Evolutionary conservation across 202 grass and related monocot genomes (phyloP), one percentile per base, ranked within the genome.

Genomic region (Bolboschoenoplectus hybrid): DNA sequence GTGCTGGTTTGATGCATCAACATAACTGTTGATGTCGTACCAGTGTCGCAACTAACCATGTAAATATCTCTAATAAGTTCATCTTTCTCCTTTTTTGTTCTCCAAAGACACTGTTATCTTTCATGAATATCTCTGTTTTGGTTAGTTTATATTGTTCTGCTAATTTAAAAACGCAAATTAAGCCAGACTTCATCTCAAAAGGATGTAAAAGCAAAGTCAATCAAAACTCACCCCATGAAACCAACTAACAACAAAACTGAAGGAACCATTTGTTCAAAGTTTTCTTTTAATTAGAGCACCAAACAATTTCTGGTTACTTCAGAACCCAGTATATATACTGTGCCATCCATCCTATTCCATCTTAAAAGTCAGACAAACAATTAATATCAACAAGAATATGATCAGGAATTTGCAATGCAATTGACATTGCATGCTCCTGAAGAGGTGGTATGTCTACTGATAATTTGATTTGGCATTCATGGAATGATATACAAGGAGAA

Each of bases 1-100:
- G 72, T 4, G 56, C 74, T 50, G 26, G 50, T 53, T 55, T 77
- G 49, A 16, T 77, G 50, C 36, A 79, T 79, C 75, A 79, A 79
- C 75, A 39, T 3, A 79, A 58, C 0, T 56, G 75, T 79, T 79
- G 75, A 79, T 41, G 75, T 16, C 41, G 16, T 13, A 60, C 40
- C 55, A 40, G 35, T 35, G 35, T 60, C n/a, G 14, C 14, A n/a
- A 79, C 14, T 41, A 39, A 58, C 52, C 75, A 58, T 79, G 75
- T 60, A 79, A 41, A 79, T 79, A 60, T 79, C 16, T n/a, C 75
- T 43, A 79, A 14, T 56, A 77, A 77, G 6, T 43, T 60, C 6
- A 6, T 78, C 71, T 57, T 74, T 49, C 35, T 39, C 13, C 14
- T 58, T 17, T 77, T 75, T n/a, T 46, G 50, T 55, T 76, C 19